Percentiles rank a stretch among this genome's conserved stretches.
Conservation (phyloP, 2,329 filamentous ascomycete species). For the Gyromitra esculenta region DNA sequence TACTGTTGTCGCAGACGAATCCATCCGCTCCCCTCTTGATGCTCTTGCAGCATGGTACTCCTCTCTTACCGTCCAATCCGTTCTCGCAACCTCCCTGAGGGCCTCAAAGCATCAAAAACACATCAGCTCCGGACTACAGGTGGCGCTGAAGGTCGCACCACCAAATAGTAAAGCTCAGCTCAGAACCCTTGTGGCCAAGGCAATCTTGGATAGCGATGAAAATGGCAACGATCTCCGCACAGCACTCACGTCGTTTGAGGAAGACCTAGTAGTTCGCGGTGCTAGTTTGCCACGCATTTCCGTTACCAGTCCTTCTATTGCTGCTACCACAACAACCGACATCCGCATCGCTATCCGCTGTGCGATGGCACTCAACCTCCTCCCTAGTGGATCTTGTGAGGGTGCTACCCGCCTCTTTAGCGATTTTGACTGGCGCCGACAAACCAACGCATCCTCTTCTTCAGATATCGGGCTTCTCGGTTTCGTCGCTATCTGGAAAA, state of each 20-base stretch:
- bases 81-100: constrained; percentile 72
- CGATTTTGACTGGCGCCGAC: constrained; percentile 64
- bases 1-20: constrained; percentile 82
- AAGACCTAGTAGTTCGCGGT: constrained; percentile 67
- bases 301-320: constrained; percentile 63
- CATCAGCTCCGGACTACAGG: constrained; percentile 68
- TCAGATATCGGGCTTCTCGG: constrained; percentile 64
- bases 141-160: constrained; percentile 78
- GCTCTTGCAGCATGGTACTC: constrained; percentile 93
- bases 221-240: constrained; percentile 61
- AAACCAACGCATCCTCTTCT: constrained; percentile 58
- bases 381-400: constrained; percentile 43
- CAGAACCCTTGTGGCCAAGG: constrained; percentile 69
- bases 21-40: constrained; percentile 86
- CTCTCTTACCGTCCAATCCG: constrained; percentile 74
- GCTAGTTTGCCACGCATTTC: constrained; percentile 57
- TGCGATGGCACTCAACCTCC: constrained; percentile 68
- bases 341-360: constrained; percentile 69
- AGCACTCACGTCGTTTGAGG: constrained; percentile 65
- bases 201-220: constrained; percentile 67
- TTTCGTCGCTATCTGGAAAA: constrained; percentile 68
- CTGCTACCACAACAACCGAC: constrained; percentile 64
- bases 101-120: constrained; percentile 60
- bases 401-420: constrained; percentile 52
- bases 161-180: constrained; percentile 77